Percentiles rank a stretch among this genome's conserved stretches.
Conservation (phyloP, 139 green algal genomes). For the Chlorella sp. region DNA sequence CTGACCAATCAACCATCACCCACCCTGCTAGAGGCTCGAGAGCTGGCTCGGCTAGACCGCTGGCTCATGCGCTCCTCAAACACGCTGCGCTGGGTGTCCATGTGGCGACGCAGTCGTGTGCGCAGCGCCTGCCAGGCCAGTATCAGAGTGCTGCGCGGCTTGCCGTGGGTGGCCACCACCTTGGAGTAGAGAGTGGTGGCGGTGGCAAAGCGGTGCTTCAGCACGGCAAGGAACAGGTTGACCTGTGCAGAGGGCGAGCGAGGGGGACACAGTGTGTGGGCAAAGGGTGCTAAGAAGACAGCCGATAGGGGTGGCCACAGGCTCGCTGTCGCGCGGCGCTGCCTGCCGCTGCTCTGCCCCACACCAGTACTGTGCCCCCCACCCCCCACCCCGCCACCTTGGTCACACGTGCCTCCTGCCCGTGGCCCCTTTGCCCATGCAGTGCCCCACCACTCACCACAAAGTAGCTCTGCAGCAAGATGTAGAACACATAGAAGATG, state of each 20-base stretch:
- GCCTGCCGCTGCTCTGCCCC: no score
- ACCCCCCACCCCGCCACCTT: neutral
- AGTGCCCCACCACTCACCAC: conserved; percentile 57
- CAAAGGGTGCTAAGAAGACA: no score
- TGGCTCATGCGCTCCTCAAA: conserved; percentile 22
- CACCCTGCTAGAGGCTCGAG: neutral
- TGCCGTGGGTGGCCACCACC: conserved; percentile 24
- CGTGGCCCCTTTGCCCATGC: no score
- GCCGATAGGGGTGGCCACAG: no score
- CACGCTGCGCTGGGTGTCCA: neutral
- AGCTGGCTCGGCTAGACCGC: neutral
- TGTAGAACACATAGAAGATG: conserved; percentile 72
- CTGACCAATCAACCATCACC: neutral
- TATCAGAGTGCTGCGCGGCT: conserved; percentile 20
- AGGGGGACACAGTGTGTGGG: neutral
- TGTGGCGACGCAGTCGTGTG: neutral
- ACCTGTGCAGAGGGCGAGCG: conserved; percentile 49
- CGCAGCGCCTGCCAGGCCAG: neutral
- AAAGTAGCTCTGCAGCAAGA: conserved; percentile 78
- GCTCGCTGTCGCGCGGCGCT: no score
- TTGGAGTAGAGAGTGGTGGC: conserved; percentile 72
- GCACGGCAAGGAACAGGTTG: conserved; percentile 87
- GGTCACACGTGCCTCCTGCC: neutral
- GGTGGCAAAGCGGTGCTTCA: conserved; percentile 85
- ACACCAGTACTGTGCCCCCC: neutral